These are phyloP conservation scores for Plasmopara viticola DNA, from an alignment of 352 stramenopile genomes.

Conservation along the genomic window DNA sequence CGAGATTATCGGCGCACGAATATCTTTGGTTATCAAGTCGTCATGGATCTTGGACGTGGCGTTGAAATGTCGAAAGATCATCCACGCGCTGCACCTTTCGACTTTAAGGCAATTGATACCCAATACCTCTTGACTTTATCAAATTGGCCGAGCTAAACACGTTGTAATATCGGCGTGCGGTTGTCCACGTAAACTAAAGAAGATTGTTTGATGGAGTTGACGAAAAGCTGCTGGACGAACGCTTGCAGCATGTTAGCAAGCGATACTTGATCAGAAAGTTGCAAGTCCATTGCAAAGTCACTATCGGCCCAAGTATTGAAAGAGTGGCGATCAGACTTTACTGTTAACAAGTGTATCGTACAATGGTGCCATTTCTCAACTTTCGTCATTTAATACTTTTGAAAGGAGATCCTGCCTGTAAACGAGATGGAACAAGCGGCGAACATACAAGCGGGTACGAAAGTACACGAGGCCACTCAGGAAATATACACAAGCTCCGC, in stretches of 20 bases:
- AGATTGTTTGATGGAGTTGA: slow-evolving; percentile 36
- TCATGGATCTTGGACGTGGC: slow-evolving; percentile 34
- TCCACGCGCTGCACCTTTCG: slow-evolving; percentile 54
- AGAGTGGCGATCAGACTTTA: slow-evolving; percentile 47
- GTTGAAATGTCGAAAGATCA: slow-evolving; percentile 45
- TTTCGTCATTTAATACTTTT: slow-evolving; percentile 37
- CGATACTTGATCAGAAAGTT: slow-evolving; percentile 24
- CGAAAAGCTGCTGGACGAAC: slow-evolving; percentile 31
- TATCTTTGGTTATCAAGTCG: slow-evolving; percentile 7
- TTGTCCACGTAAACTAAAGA: slow-evolving; percentile 35
- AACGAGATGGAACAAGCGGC: slow-evolving; percentile 48
- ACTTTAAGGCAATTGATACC: slow-evolving; percentile 34
- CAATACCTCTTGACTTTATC: slow-evolving; percentile 1
- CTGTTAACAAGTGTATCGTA: slow-evolving; percentile 40
- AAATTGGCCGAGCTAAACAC: slow-evolving; percentile 18
- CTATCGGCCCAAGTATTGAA: not conserved
- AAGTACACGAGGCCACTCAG: slow-evolving; percentile 40
- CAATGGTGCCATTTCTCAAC: slow-evolving; percentile 33
- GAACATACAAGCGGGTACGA: slow-evolving; percentile 32
- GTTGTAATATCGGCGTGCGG: slow-evolving; percentile 37
- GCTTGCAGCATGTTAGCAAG: slow-evolving; percentile 41
- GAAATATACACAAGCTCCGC: slow-evolving; percentile 58
- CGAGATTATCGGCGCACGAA: slow-evolving; percentile 36
- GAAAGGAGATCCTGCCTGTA: slow-evolving; percentile 39
- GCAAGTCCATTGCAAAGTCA: too few species aligned